A percentile compares a stretch with the other conserved stretches of the same genome.
phyloP scores from a whole-genome alignment of 164 flowering plant species.

The Hamamelis virginiana region DNA sequence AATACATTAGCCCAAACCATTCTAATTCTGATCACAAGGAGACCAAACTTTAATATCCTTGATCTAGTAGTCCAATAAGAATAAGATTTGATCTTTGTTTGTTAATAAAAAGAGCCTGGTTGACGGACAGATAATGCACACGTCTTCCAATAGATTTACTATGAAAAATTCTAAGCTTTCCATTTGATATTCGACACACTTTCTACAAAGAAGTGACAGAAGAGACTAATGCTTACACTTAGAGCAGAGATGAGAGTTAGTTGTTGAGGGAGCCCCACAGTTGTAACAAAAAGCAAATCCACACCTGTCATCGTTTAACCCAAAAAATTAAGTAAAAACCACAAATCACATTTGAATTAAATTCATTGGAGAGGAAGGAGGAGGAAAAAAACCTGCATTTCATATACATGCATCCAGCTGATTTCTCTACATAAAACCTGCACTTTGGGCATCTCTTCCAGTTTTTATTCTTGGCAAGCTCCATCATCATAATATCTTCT shows the following conservation, averaged over 20 bases:
- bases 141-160: too few species aligned
- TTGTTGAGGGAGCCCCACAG: constrained; percentile 20
- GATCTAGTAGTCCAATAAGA: too few species aligned
- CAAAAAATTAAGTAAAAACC: not conserved
- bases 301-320: constrained; percentile 21
- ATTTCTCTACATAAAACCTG: constrained; percentile 36
- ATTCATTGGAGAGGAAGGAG: not conserved
- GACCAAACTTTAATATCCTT: too few species aligned
- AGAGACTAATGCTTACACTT: constrained; percentile 10
- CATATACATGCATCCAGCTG: constrained; percentile 37
- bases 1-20: too few species aligned
- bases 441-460: constrained; percentile 54
- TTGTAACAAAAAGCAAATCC: constrained; percentile 28
- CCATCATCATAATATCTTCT: constrained; percentile 43
- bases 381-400: constrained; percentile 39
- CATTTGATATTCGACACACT: too few species aligned
- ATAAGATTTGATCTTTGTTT: too few species aligned
- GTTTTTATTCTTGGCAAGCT: constrained; percentile 36
- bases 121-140: too few species aligned
- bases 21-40: too few species aligned
- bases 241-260: constrained; percentile 15
- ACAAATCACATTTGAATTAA: not conserved
- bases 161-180: too few species aligned
- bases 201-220: too few species aligned
- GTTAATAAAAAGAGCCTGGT: too few species aligned